Evolutionary conservation across 2,329 filamentous ascomycete species (phyloP), one percentile per base, ranked within the genome.

Genomic region (Cladophialophora carrionii): DNA sequence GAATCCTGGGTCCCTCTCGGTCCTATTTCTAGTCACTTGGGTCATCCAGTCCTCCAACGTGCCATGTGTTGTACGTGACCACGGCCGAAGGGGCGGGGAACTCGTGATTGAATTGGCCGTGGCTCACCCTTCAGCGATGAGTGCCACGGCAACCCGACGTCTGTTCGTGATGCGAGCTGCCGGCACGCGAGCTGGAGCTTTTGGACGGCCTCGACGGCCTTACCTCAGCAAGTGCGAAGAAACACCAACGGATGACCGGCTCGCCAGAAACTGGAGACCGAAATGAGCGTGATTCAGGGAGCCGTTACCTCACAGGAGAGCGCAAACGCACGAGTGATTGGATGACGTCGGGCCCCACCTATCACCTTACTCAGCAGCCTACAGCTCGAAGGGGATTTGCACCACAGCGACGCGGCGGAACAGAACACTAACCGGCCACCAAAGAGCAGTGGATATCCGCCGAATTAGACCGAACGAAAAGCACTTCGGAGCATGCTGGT

Each of bases 321-420:
- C 29, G 52, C 52, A 29, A 34, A 29, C 52, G 52, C 3, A 31
- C 26, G 3, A 10, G 14, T 57, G 54, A 57, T 57, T 57, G 54
- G 54, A 26, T 17, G 20, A 17, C 4, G n/a, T 20, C 9, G 22
- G 20, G n/a, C 43, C 41, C 43, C 37, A 20, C 46, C 29, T 24
- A 5, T 31, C 29, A 2, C 29, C 58, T 61, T 61, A 61, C 58
- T 61, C 58, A 61, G 46, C 58, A 17, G 29, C 17, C 48, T 48
- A 41, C 58, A 61, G 43, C 43, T 49, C 24, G 31, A 31, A 10
- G 8, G 4, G 29, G 29, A 17, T 54, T 54, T 29, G 52, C 12
- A 54, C 22, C n/a, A n/a, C 24, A 54, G 29, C 10, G 32, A 34
- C 12, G 48, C 20, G 26, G 26, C 20, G 26, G 48, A 43, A 43